These are phyloP conservation scores for Pistacia atlantica DNA, from an alignment of 345 rosid genomes.

Conservation along the genomic window DNA sequence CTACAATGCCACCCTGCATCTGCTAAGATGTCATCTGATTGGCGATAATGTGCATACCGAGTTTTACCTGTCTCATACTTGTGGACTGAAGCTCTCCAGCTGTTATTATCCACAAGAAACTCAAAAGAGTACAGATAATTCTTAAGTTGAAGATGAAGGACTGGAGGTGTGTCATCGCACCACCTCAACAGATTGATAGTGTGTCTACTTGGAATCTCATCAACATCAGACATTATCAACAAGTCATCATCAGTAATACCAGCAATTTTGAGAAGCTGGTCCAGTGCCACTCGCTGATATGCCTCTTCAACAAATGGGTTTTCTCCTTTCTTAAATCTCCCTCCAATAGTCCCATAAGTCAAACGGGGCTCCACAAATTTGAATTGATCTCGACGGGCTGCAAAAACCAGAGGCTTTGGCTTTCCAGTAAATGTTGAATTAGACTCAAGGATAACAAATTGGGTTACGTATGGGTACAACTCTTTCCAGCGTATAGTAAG, in stretches of 20 bases:
- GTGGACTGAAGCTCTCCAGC: constrained; percentile 93
- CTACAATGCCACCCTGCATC: constrained; percentile 79
- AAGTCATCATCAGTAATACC: constrained; percentile 83
- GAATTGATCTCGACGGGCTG: constrained; percentile 58
- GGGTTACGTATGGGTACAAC: constrained; percentile 73
- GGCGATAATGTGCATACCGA: constrained; percentile 61
- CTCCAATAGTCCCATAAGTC: constrained; percentile 76
- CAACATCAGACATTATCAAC: constrained; percentile 87
- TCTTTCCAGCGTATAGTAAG: constrained; percentile 80
- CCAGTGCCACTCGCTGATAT: constrained; percentile 75
- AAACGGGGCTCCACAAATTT: constrained; percentile 73
- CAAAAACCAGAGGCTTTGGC: constrained; percentile 61
- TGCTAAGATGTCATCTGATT: constrained; percentile 51
- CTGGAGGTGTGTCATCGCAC: constrained; percentile 73
- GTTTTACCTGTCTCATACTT: constrained; percentile 55
- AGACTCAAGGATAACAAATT: constrained; percentile 81
- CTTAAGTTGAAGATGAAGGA: constrained; percentile 74
- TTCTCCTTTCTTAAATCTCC: constrained; percentile 73
- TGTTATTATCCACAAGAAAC: constrained; percentile 68
- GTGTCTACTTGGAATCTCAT: constrained; percentile 88
- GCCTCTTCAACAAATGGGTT: constrained; percentile 88
- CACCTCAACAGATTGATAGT: constrained; percentile 82
- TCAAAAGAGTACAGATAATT: constrained; percentile 86
- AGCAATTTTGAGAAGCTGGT: constrained; percentile 67
- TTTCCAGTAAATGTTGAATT: constrained; percentile 80